These are phyloP conservation scores for Rhodotorula taiwanensis DNA, from an alignment of 768 basidiomycete genomes.

Conservation along the genomic window DNA sequence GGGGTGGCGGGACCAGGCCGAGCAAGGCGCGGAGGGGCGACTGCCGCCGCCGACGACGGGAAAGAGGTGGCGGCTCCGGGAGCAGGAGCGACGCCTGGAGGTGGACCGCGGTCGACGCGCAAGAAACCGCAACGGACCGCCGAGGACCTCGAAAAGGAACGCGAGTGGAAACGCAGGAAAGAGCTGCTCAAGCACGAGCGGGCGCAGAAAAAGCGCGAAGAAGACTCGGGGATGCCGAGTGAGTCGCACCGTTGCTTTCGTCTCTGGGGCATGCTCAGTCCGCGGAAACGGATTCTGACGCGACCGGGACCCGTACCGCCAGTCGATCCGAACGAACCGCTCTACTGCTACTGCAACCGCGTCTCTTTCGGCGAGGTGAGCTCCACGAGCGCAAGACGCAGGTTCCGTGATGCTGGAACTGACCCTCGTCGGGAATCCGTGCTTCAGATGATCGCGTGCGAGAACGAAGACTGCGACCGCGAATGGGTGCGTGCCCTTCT, in stretches of 20 bases:
- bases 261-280: slow-evolving; percentile 13
- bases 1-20: background rate
- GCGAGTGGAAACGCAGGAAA: slow-evolving; percentile 10
- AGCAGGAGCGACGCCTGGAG: too few species aligned
- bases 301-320: background rate
- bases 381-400: background rate
- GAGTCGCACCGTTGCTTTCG: too few species aligned
- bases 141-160: slow-evolving; percentile 3
- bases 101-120: background rate
- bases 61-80: background rate
- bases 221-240: background rate
- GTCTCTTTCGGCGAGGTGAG: slow-evolving; percentile 40
- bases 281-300: background rate
- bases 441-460: slow-evolving; percentile 42
- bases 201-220: background rate
- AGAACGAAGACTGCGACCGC: slow-evolving; percentile 39
- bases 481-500: slow-evolving; percentile 41
- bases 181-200: slow-evolving; percentile 13
- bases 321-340: slow-evolving; percentile 41
- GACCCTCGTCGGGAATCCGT: background rate
- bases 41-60: background rate
- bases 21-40: background rate
- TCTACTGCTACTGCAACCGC: slow-evolving; percentile 42
- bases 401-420: background rate
- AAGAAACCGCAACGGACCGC: background rate